phyloP scores from a whole-genome alignment of 192 early-diverging fungal genomes.

The Coemansia reversa region DNA sequence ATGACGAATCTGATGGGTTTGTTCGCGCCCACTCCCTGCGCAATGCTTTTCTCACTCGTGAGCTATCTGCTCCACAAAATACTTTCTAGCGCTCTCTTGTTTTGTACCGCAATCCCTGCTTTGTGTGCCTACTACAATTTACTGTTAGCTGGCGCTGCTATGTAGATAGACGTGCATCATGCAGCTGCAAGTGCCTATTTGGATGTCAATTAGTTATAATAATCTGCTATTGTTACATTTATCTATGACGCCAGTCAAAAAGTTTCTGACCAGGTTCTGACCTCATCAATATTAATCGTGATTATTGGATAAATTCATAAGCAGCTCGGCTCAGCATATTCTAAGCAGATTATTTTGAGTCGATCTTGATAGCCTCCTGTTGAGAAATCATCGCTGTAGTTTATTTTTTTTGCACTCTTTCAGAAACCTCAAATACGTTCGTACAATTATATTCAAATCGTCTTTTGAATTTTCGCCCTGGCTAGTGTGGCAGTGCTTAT shows the following conservation, averaged over 20 bases:
- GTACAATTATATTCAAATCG: background rate
- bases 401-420: background rate
- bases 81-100: background rate
- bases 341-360: background rate
- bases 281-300: no score
- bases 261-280: no score
- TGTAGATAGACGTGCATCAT: background rate
- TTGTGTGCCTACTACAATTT: background rate
- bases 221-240: background rate
- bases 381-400: background rate
- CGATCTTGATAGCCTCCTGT: background rate
- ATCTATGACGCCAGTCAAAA: no score
- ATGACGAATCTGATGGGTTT: conserved; percentile 5
- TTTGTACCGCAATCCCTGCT: conserved; percentile 1
- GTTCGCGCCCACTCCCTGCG: conserved; percentile 28
- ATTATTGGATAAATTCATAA: no score
- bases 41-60: conserved; percentile 40
- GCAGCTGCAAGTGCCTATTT: no score
- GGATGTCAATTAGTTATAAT: background rate
- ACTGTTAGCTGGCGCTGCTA: background rate
- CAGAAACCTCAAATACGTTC: background rate
- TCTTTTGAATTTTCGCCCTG: background rate
- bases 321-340: background rate
- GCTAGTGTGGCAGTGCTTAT: background rate
- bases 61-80: conserved; percentile 4